Conservation (phyloP, 2,329 filamentous ascomycete species). For the Epichloe sp. region DNA sequence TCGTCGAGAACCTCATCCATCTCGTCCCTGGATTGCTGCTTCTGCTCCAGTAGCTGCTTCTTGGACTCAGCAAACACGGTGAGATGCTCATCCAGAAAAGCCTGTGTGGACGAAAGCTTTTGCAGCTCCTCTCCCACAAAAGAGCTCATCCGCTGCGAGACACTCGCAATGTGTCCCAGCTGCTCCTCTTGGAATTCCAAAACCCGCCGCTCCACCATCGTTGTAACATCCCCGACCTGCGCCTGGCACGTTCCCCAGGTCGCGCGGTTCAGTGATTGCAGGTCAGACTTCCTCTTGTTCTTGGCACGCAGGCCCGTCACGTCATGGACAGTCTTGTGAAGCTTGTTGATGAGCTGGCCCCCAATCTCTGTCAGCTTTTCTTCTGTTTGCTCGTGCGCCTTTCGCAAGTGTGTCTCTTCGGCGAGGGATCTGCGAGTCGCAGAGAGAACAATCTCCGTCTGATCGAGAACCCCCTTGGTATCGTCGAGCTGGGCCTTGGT, state of each 20-base stretch:
- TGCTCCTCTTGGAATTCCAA: constrained; percentile 62
- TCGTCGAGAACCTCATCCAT: constrained; percentile 89
- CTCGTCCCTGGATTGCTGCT: constrained; percentile 58
- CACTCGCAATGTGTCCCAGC: constrained; percentile 49
- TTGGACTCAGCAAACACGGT: constrained; percentile 55
- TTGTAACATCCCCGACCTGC: constrained; percentile 65
- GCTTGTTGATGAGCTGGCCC: constrained; percentile 60
- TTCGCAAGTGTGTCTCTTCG: constrained; percentile 67
- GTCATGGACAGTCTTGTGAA: constrained; percentile 67
- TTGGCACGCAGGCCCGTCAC: constrained; percentile 76
- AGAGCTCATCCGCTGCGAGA: constrained; percentile 58
- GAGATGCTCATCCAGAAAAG: constrained; percentile 57
- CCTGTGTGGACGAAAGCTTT: constrained; percentile 56
- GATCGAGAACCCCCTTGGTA: constrained; percentile 71
- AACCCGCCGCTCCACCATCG: constrained; percentile 62
- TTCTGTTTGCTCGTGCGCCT: constrained; percentile 80
- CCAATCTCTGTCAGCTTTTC: constrained; percentile 61
- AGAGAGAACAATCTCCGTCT: constrained; percentile 73
- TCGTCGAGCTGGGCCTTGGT: constrained; percentile 60
- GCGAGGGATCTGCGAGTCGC: constrained; percentile 63
- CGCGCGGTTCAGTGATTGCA: constrained; percentile 66
- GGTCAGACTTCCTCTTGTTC: constrained; percentile 68
- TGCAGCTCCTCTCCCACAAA: constrained; percentile 67
- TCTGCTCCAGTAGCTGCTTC: constrained; percentile 53
- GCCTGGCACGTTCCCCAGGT: constrained; percentile 67